Conservation (phyloP, 164 flowering plant species). For the Echeveria elegans region DNA sequence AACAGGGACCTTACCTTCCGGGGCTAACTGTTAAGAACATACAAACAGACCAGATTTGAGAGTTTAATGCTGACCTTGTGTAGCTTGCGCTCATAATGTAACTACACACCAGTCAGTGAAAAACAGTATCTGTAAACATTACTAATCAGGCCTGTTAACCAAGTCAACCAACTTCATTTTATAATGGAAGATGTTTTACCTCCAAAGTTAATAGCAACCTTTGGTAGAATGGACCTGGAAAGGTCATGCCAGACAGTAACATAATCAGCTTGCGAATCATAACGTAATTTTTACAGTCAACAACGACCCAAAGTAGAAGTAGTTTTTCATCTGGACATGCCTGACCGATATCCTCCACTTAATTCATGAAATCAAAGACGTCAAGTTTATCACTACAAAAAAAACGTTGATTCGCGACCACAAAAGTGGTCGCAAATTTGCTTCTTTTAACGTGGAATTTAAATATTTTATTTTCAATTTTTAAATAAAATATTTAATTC, state of each 20-base stretch:
- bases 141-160: slow-evolving; percentile 90
- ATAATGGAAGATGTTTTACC: slow-evolving; percentile 84
- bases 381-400: no score
- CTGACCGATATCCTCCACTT: no score
- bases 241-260: not conserved
- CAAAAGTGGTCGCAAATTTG: no score
- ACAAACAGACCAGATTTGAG: not conserved
- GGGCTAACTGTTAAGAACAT: slow-evolving; percentile 79
- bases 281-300: not conserved
- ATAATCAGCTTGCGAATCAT: not conserved
- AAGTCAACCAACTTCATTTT: slow-evolving; percentile 77
- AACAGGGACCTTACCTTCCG: slow-evolving; percentile 87
- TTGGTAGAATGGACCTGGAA: slow-evolving; percentile 83
- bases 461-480: no score
- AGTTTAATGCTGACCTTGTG: not conserved
- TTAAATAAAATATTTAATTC: no score
- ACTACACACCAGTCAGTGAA: not conserved
- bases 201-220: slow-evolving; percentile 87
- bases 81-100: no score
- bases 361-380: no score
- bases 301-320: no score
- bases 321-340: no score
- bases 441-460: no score
- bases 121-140: not conserved
- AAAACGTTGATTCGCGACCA: no score